Evolutionary conservation across 371 early-diverging fungal species (phyloP).

Genomic region (Smittium culicis): DNA sequence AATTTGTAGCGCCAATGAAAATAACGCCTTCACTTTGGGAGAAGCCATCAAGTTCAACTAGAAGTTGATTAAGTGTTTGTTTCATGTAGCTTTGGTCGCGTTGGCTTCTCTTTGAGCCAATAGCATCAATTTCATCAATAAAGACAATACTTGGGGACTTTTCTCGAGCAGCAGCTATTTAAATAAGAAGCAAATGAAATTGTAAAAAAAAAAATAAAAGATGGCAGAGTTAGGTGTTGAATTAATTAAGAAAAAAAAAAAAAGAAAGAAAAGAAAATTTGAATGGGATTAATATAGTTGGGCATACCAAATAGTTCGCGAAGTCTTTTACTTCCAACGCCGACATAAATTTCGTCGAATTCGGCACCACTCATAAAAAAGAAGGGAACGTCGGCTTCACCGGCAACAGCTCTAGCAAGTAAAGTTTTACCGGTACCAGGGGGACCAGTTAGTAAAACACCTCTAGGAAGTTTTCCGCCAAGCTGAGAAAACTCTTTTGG

Average conservation of each 20-base stretch:
- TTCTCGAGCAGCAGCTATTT: conserved; percentile 78
- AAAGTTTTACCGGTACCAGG: conserved; percentile 98
- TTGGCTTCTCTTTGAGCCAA: conserved; percentile 89
- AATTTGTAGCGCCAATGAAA: conserved; percentile 98
- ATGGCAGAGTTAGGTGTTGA: not conserved
- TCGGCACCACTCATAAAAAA: conserved; percentile 95
- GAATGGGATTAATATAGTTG: not conserved
- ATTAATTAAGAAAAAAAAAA: not conserved
- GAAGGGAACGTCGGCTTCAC: conserved; percentile 91
- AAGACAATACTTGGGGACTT: conserved; percentile 97
- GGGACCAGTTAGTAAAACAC: conserved; percentile 95
- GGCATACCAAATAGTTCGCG: conserved; percentile 36
- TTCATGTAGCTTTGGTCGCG: conserved; percentile 78
- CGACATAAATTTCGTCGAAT: conserved; percentile 97
- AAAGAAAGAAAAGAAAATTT: not conserved
- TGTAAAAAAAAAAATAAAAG: not conserved
- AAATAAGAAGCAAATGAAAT: conserved; percentile 41
- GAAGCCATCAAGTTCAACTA: conserved; percentile 99
- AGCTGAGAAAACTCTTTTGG: conserved; percentile 80
- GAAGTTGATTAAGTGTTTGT: conserved; percentile 97
- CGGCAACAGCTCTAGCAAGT: conserved; percentile 76
- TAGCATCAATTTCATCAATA: conserved; percentile 98
- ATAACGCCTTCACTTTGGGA: conserved; percentile 99
- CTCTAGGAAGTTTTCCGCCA: conserved; percentile 95
- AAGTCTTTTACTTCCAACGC: conserved; percentile 58